Percentiles rank a stretch among this genome's conserved stretches.
phyloP scores from a whole-genome alignment of 352 stramenopile genomes.

The Pythium brassicae region DNA sequence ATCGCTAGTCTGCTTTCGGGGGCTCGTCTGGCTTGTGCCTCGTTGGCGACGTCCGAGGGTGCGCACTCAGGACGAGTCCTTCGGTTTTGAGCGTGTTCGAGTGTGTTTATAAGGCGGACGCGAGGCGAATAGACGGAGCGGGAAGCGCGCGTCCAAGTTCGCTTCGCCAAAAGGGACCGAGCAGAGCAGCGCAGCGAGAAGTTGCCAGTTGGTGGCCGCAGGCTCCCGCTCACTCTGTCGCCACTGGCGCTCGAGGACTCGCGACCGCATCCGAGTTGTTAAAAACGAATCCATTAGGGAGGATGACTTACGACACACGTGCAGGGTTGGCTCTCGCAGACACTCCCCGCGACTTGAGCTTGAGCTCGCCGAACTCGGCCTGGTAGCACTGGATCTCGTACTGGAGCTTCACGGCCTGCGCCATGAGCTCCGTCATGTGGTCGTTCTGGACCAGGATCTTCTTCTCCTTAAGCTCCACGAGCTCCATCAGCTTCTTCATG shows the following conservation, averaged over 20 bases:
- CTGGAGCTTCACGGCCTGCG: slow-evolving; percentile 67
- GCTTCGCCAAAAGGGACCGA: too few species aligned
- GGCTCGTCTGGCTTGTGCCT: too few species aligned
- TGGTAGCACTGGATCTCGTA: slow-evolving; percentile 65
- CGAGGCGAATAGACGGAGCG: background rate
- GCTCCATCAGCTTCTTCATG: slow-evolving; percentile 44
- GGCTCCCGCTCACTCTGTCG: too few species aligned
- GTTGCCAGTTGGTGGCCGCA: too few species aligned
- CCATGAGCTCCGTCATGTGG: slow-evolving; percentile 82
- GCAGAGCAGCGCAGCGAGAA: too few species aligned
- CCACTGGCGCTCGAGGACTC: too few species aligned
- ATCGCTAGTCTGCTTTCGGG: slow-evolving; percentile 11
- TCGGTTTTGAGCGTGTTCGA: slow-evolving; percentile 5
- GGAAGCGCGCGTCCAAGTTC: background rate
- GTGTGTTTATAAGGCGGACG: background rate
- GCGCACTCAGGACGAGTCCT: too few species aligned
- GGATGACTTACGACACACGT: background rate
- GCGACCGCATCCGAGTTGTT: background rate
- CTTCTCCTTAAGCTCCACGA: slow-evolving; percentile 57
- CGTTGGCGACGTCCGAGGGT: too few species aligned
- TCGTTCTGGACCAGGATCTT: slow-evolving; percentile 85
- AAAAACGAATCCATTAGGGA: background rate
- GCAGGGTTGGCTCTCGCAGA: slow-evolving; percentile 7
- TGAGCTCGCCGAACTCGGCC: slow-evolving; percentile 29
- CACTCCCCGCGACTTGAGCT: background rate